Evolutionary conservation across 139 green algal species (phyloP).

Genomic region (Coelastrella sp.): DNA sequence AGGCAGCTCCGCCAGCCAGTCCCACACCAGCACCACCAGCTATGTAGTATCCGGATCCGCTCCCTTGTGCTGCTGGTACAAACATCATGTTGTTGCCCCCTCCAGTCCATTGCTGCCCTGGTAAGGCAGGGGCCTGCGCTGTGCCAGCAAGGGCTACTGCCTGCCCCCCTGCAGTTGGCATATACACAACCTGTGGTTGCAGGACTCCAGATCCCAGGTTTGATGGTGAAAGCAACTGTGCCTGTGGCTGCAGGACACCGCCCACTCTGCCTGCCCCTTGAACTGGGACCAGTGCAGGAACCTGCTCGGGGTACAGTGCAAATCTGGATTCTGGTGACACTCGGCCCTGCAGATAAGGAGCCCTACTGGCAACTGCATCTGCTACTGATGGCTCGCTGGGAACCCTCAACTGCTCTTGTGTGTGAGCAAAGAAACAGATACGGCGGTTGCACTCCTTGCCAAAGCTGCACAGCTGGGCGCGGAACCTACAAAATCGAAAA

Average conservation of each 20-base stretch:
- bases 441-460: constrained; percentile 56
- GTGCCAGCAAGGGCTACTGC: background rate
- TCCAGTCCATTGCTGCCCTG: constrained; percentile 9
- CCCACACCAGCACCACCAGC: background rate
- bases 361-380: constrained; percentile 24
- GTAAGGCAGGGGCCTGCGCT: background rate
- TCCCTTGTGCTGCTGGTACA: background rate
- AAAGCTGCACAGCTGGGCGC: constrained; percentile 87
- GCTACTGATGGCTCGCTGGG: constrained; percentile 31
- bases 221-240: background rate
- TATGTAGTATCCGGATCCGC: background rate
- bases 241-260: constrained; percentile 6
- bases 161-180: constrained; percentile 2
- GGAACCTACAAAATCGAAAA: constrained; percentile 82
- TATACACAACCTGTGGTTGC: constrained; percentile 30
- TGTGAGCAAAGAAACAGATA: constrained; percentile 97
- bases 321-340: constrained; percentile 9
- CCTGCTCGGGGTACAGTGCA: constrained; percentile 39
- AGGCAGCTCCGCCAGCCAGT: background rate
- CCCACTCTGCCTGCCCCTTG: background rate
- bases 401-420: constrained; percentile 81
- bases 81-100: constrained; percentile 24
- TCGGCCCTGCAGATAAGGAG: constrained; percentile 34
- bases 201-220: background rate
- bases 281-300: background rate